Percentiles rank a stretch among this genome's conserved stretches.
Conservation (phyloP, 176 grass and related monocot genomes). For the barley (Hordeum vulgare) region DNA sequence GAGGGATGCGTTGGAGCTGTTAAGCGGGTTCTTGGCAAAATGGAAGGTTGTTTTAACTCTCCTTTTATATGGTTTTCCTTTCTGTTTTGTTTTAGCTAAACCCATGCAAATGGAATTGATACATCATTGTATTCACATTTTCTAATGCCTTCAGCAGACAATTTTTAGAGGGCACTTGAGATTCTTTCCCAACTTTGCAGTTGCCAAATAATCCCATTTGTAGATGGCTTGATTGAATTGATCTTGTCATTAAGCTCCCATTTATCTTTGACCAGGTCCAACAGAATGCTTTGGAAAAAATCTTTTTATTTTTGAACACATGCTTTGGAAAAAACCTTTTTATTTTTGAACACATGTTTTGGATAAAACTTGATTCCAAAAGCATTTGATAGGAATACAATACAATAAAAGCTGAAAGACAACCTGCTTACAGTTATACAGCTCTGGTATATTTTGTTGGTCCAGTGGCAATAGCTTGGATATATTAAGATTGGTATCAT, state of each 20-base stretch:
- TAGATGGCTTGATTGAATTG: background rate
- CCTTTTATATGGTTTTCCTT: background rate
- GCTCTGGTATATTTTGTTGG: background rate
- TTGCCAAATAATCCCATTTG: no score
- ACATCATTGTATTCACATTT: background rate
- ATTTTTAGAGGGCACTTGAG: background rate
- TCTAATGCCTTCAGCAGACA: background rate
- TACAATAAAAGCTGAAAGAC: background rate
- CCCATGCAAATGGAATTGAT: background rate
- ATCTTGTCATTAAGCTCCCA: background rate
- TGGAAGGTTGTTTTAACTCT: slow-evolving; percentile 60
- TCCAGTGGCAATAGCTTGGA: background rate
- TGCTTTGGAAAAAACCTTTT: background rate
- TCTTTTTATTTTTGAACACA: background rate
- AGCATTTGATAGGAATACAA: background rate
- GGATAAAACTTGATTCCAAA: background rate
- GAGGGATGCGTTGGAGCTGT: slow-evolving; percentile 92
- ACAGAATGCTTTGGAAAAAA: no score
- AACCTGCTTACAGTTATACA: background rate
- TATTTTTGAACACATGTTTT: no score
- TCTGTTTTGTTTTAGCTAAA: background rate
- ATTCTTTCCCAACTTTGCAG: background rate
- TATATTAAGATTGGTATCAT: background rate
- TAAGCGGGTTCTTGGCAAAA: slow-evolving; percentile 85
- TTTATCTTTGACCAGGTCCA: no score